Percentiles rank a stretch among this genome's conserved stretches.
Conservation (phyloP, 495 filamentous ascomycete species). For the Hypoxylon lienhwacheense region DNA sequence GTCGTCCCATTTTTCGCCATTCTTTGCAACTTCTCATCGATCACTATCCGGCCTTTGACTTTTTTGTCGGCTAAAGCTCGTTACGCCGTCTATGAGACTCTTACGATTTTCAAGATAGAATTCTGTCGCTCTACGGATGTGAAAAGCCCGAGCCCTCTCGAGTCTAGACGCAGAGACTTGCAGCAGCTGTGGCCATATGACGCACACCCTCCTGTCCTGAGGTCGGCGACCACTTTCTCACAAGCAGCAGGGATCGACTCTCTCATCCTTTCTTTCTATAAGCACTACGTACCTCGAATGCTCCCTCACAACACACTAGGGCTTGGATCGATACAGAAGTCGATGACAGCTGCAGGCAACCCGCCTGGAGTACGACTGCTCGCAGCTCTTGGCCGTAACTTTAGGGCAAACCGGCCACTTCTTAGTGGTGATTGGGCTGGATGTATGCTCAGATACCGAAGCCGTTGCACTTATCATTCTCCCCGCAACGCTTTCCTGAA, state of each 20-base stretch:
- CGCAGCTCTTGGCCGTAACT: conserved; percentile 38
- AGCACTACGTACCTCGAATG: conserved; percentile 32
- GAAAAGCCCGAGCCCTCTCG: conserved; percentile 24
- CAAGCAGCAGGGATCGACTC: conserved; percentile 38
- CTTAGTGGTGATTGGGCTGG: conserved; percentile 27
- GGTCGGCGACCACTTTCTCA: conserved; percentile 36
- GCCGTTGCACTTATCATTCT: conserved; percentile 34
- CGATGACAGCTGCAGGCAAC: conserved; percentile 35
- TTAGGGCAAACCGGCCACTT: conserved; percentile 28
- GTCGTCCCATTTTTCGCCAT: conserved; percentile 10
- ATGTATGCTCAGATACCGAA: conserved; percentile 34
- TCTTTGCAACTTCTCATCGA: conserved; percentile 12
- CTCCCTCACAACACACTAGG: conserved; percentile 26
- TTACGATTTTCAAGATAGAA: conserved; percentile 26
- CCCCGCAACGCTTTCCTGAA: conserved; percentile 37
- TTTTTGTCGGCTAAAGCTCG: conserved; percentile 9
- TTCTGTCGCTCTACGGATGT: conserved; percentile 21
- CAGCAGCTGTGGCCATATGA: conserved; percentile 36
- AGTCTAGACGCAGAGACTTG: conserved; percentile 37
- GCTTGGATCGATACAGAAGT: conserved; percentile 28
- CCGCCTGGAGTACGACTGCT: conserved; percentile 30
- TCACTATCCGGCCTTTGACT: conserved; percentile 7
- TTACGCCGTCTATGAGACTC: conserved; percentile 17
- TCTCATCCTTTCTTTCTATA: too few species aligned
- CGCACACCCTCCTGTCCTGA: conserved; percentile 35